A percentile compares a stretch with the other conserved stretches of the same genome.
These are phyloP conservation scores for Yarrowia bubula DNA, from an alignment of 805 yeast species.

Conservation along the genomic window DNA sequence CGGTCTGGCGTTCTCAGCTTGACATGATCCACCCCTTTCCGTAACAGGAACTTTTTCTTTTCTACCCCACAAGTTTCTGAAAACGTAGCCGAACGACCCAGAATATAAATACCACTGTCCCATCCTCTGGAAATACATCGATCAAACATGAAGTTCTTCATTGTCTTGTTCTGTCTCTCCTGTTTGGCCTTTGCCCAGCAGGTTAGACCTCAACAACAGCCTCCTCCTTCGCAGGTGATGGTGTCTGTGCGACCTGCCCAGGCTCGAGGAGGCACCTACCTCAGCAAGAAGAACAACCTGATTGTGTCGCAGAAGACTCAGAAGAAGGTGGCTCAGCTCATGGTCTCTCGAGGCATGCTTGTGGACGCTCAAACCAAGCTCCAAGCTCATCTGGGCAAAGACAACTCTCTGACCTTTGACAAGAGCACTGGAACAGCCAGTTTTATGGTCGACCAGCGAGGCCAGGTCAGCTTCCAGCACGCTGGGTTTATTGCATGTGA, in stretches of 20 bases:
- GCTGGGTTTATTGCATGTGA: slow-evolving; percentile 10
- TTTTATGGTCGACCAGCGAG: background rate
- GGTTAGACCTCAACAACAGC: background rate
- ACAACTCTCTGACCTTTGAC: background rate
- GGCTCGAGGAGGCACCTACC: background rate
- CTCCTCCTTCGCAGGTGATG: background rate
- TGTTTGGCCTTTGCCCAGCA: background rate
- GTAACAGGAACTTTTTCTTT: background rate
- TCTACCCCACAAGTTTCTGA: background rate
- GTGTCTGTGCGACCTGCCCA: slow-evolving; percentile 4
- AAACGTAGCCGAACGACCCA: background rate
- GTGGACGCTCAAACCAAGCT: background rate
- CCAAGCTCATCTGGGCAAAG: slow-evolving; percentile 1
- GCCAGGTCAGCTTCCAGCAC: background rate
- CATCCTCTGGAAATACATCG: background rate
- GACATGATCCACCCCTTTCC: background rate
- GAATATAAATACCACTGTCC: background rate
- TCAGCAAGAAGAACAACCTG: slow-evolving; percentile 1
- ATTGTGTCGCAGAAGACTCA: slow-evolving; percentile 10
- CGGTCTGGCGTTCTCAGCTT: no score
- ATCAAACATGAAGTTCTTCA: background rate
- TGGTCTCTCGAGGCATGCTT: background rate
- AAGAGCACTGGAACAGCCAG: background rate
- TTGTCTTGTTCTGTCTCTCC: background rate
- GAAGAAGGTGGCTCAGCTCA: background rate